Conservation (phyloP, 2,329 filamentous ascomycete genomes). For the Beauveria sp. region DNA sequence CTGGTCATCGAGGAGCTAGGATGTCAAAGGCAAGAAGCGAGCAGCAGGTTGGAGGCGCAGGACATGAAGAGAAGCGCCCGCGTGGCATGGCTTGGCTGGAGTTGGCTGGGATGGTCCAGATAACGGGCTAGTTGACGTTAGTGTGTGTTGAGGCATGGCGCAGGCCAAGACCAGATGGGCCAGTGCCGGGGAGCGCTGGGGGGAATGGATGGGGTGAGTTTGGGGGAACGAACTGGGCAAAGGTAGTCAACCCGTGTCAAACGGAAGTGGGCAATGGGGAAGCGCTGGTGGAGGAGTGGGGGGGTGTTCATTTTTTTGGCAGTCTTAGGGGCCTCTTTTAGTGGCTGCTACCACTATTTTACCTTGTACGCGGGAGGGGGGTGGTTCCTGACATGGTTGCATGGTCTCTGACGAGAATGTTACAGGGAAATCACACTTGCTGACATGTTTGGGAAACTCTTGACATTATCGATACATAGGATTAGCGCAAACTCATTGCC, state of each 20-base stretch:
- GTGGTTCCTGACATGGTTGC: no score
- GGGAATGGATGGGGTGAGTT: neutral
- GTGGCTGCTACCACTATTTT: neutral
- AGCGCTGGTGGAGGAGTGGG: neutral
- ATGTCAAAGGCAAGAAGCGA: neutral
- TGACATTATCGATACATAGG: no score
- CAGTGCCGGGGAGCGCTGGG: neutral
- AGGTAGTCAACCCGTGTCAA: no score
- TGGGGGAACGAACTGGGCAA: neutral
- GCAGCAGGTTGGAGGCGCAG: neutral
- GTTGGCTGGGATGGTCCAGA: conserved; percentile 1
- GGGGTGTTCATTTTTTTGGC: neutral
- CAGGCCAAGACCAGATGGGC: neutral
- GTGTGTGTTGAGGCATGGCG: conserved; percentile 1
- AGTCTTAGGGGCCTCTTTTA: neutral
- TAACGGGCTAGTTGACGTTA: neutral
- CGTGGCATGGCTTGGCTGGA: conserved; percentile 10
- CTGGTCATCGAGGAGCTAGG: neutral
- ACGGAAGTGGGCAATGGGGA: neutral
- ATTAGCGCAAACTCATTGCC: no score
- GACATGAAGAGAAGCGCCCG: conserved; percentile 1
- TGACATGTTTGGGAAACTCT: no score
- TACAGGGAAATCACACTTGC: no score
- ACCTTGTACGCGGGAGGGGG: no score
- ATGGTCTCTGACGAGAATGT: no score